Evolutionary conservation across 768 basidiomycete species (phyloP).

Genomic region (Collybia nuda): DNA sequence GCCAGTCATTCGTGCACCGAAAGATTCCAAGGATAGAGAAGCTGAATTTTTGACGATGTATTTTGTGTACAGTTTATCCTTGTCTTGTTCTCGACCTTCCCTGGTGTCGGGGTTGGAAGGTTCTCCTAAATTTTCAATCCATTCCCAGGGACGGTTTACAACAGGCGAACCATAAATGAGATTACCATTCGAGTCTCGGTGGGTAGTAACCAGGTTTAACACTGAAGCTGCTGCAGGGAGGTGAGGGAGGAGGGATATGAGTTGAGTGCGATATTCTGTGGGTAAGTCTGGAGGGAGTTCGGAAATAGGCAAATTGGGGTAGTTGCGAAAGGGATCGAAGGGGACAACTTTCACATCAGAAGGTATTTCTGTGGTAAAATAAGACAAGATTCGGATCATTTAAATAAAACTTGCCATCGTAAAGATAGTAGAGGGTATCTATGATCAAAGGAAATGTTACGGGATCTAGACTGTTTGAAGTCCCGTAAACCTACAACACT

Average conservation of each 20-base stretch:
- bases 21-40: constrained; percentile 72
- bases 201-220: constrained; percentile 55
- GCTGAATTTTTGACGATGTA: constrained; percentile 59
- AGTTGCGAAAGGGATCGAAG: constrained; percentile 65
- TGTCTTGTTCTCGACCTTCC: constrained; percentile 37
- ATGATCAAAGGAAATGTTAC: constrained; percentile 64
- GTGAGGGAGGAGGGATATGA: constrained; percentile 58
- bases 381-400: not conserved
- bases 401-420: constrained; percentile 56
- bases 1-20: constrained; percentile 64
- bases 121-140: constrained; percentile 78
- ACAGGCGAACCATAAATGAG: constrained; percentile 51
- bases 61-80: constrained; percentile 31
- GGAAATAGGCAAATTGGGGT: constrained; percentile 49
- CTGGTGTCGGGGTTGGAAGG: constrained; percentile 40
- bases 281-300: constrained; percentile 61
- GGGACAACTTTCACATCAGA: constrained; percentile 51
- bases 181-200: constrained; percentile 54
- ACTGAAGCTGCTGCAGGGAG: constrained; percentile 51
- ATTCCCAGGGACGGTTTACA: constrained; percentile 82
- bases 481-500: constrained; percentile 48
- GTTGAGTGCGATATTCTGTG: constrained; percentile 51
- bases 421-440: constrained; percentile 71
- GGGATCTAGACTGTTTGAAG: constrained; percentile 52
- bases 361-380: constrained; percentile 54